phyloP scores from a whole-genome alignment of 2,329 filamentous ascomycete genomes.

The Sporothrix protearum region DNA sequence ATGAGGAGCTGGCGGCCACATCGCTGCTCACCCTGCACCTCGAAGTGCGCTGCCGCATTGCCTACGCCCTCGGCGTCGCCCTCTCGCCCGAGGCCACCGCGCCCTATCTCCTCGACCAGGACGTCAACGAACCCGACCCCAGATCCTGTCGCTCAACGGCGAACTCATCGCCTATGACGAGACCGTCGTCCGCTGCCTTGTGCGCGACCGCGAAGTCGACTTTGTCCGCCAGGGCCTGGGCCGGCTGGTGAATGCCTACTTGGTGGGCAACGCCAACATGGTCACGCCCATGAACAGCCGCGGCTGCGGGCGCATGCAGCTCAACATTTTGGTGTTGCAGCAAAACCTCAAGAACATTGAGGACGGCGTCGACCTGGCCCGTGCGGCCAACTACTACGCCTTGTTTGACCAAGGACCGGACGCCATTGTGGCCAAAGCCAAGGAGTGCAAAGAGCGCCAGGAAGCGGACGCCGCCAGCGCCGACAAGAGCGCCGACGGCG shows the following conservation, averaged over 20 bases:
- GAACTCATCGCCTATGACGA: slow-evolving; percentile 87
- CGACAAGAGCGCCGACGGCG: slow-evolving; percentile 24
- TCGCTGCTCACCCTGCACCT: slow-evolving; percentile 83
- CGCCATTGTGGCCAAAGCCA: slow-evolving; percentile 60
- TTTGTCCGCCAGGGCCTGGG: slow-evolving; percentile 78
- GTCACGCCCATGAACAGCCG: slow-evolving; percentile 79
- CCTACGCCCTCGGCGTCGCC: slow-evolving; percentile 68
- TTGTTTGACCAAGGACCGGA: slow-evolving; percentile 65
- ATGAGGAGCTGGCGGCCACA: slow-evolving; percentile 73
- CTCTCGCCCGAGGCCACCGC: slow-evolving; percentile 55
- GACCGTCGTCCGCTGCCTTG: slow-evolving; percentile 67
- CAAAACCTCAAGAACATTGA: slow-evolving; percentile 96
- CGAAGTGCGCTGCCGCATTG: slow-evolving; percentile 79
- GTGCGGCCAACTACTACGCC: slow-evolving; percentile 64
- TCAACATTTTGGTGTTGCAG: slow-evolving; percentile 92
- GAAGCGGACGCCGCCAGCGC: slow-evolving; percentile 37
- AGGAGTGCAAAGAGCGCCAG: slow-evolving; percentile 41
- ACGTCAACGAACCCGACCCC: slow-evolving; percentile 71
- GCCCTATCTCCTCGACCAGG: slow-evolving; percentile 64
- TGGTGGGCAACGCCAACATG: slow-evolving; percentile 67
- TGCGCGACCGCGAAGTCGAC: slow-evolving; percentile 61
- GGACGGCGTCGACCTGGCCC: slow-evolving; percentile 59
- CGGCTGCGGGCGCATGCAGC: slow-evolving; percentile 81
- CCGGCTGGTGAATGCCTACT: slow-evolving; percentile 71
- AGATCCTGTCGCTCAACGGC: slow-evolving; percentile 77